phyloP scores from a whole-genome alignment of 441 rosid genomes.

The Eruca vesicaria region DNA sequence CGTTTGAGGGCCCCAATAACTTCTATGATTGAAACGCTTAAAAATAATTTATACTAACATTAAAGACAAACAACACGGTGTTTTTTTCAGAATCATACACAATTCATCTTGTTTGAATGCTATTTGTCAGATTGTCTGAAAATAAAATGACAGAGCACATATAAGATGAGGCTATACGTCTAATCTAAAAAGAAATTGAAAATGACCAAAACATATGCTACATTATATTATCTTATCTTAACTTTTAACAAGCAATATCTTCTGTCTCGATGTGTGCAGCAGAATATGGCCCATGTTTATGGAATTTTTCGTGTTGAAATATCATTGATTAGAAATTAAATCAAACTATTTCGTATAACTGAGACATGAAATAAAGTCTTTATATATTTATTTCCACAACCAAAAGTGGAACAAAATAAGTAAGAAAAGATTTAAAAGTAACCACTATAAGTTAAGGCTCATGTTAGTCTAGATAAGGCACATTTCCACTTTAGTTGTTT shows the following conservation, averaged over 20 bases:
- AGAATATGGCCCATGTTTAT: constrained; percentile 23
- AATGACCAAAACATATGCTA: constrained; percentile 16
- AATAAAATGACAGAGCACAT: constrained; percentile 27
- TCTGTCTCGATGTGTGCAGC: constrained; percentile 23
- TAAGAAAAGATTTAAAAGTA: background rate
- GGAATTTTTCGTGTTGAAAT: constrained; percentile 6
- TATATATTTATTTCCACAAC: background rate
- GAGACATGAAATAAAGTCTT: background rate
- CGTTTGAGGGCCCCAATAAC: constrained; percentile 27
- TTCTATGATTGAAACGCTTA: constrained; percentile 26
- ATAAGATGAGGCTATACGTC: constrained; percentile 31
- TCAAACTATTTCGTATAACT: background rate
- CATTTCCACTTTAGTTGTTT: background rate
- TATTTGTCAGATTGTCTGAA: constrained; percentile 32
- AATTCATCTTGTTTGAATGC: constrained; percentile 31
- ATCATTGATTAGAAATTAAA: background rate
- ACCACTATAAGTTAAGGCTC: background rate
- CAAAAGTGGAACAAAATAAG: background rate
- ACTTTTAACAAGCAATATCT: constrained; percentile 12
- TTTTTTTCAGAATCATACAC: constrained; percentile 22
- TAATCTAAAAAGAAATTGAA: constrained; percentile 32
- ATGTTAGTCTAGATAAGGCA: background rate
- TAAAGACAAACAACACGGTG: constrained; percentile 23
- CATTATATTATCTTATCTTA: constrained; percentile 27
- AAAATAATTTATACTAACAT: background rate